Conservation (phyloP, 345 rosid species). For the Hibiscus syriacus region DNA sequence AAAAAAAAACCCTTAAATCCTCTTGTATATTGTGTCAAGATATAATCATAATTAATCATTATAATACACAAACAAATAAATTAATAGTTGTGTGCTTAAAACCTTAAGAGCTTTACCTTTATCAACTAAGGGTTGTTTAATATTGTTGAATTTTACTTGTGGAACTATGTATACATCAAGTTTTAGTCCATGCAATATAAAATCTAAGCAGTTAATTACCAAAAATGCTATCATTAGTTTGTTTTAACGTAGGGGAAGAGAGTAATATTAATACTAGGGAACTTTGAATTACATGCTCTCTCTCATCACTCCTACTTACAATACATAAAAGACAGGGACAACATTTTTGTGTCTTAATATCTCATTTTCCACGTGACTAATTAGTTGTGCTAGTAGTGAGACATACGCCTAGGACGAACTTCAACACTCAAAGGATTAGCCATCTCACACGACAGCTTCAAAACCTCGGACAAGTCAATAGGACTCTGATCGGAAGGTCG, state of each 20-base stretch:
- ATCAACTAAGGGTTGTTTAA: no score
- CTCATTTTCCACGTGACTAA: not conserved
- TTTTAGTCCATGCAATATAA: no score
- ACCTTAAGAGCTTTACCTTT: no score
- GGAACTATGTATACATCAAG: not conserved
- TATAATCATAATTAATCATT: no score
- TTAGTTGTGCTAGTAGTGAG: not conserved
- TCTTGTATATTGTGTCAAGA: no score
- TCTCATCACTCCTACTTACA: slow-evolving; percentile 6
- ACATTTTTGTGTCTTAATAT: not conserved
- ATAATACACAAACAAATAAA: not conserved
- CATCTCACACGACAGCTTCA: slow-evolving; percentile 69
- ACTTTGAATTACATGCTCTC: not conserved
- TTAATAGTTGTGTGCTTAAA: no score
- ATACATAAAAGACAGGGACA: not conserved
- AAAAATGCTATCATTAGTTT: no score
- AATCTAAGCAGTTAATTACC: no score
- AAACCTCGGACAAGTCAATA: slow-evolving; percentile 60
- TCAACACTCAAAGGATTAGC: no score
- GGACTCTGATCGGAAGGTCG: slow-evolving; percentile 23
- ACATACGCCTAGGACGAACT: slow-evolving; percentile 27
- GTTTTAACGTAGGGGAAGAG: no score
- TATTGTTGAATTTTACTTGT: not conserved
- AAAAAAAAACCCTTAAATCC: no score
- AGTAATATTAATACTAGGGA: not conserved